Evolutionary conservation across 1,284 basidiomycete species (phyloP), one percentile per base, ranked within the genome.

Genomic region (Taiwanofungus camphoratus): DNA sequence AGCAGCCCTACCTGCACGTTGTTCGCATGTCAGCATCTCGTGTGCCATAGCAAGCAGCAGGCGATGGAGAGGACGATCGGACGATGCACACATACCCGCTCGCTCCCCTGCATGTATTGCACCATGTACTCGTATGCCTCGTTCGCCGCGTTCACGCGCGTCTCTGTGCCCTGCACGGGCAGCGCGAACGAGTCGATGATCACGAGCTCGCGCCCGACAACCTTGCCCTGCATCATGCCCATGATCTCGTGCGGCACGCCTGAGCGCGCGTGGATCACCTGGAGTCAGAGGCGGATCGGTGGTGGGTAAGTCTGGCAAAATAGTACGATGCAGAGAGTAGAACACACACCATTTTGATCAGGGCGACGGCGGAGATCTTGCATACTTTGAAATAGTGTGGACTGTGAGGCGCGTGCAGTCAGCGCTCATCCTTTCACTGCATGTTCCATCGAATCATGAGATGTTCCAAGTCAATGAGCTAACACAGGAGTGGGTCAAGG

Each of bases 61-160:
- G 27, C n/a, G 20, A 4, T 15, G 39, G 11, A 19, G 4, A 26
- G 27, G 9, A 6, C 9, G 21, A 41, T 30, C 36, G 22, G n/a
- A 20, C 19, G 11, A 30, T 20, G 3, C 36, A 50, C 71, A 51
- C 72, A 35, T 51, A 89, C 91, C 67, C 81, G 81, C 56, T 87
- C 82, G 53, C 84, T 87, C 19, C 78, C 79, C 48, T 84, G 76
- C 36, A 89, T 80, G 58, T 92, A 98, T 57, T 92, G 83, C 38
- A 98, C 93, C 95, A 98, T 98, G 70, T 95, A 99, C 67, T 98
- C 96, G 61, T 94, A 90, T 23, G 95, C 95, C 67, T 97, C 94
- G 61, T 87, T 88, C 20, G 87, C 87, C 7, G 96, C 96, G 60
- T 97, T 99, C 31, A 99, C 95, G 44, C 95, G 82, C 36, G 96